phyloP scores from a whole-genome alignment of 768 basidiomycete species.

The Sutorius australiensis region DNA sequence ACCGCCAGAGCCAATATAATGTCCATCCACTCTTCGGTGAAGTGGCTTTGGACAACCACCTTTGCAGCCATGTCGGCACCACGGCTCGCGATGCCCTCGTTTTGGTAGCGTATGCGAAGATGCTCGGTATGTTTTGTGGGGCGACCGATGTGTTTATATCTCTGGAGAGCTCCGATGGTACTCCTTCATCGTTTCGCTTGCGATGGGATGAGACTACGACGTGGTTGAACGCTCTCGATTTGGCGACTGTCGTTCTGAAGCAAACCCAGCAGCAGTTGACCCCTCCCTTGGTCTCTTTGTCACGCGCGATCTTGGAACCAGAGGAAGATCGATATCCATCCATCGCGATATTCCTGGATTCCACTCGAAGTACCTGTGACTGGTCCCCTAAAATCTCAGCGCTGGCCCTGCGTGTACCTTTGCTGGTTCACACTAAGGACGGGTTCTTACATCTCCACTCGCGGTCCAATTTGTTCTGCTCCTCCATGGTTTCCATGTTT shows the following conservation, averaged over 20 bases:
- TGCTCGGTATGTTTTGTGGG: conserved; percentile 24
- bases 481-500: conserved; percentile 11
- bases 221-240: conserved; percentile 13
- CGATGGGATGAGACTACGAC: conserved; percentile 17
- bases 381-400: not conserved
- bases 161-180: conserved; percentile 1
- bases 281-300: not conserved
- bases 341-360: conserved; percentile 15
- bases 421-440: conserved; percentile 5
- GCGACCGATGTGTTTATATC: conserved; percentile 21
- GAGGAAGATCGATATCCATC: conserved; percentile 7
- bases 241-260: conserved; percentile 6
- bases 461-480: conserved; percentile 10
- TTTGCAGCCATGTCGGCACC: not conserved
- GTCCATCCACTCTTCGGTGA: not conserved
- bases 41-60: conserved; percentile 2
- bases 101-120: conserved; percentile 19
- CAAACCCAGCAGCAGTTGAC: not conserved
- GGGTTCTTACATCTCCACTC: conserved; percentile 14
- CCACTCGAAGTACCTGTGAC: not conserved
- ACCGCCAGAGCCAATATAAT: conserved; percentile 8
- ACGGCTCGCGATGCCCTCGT: conserved; percentile 8
- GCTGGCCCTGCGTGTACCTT: conserved; percentile 2
- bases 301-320: not conserved
- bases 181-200: conserved; percentile 10